Evolutionary conservation across 768 basidiomycete genomes (phyloP), one percentile per base, ranked within the genome.

Genomic region (Termitomyces sp.): DNA sequence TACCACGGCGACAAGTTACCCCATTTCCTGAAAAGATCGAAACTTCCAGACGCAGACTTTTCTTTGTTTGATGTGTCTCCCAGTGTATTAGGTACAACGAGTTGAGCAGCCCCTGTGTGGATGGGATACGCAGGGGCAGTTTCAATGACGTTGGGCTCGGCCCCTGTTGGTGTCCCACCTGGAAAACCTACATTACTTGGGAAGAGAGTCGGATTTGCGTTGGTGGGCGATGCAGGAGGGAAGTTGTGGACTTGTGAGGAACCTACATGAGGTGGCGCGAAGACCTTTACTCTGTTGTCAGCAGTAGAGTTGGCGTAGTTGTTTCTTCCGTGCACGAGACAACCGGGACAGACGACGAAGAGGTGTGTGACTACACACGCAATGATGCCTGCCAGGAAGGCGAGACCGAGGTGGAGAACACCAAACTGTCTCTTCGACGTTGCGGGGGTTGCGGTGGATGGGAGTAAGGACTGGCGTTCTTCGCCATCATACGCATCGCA

Each of bases 1-100:
- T 86, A 93, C 91, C 91, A 94, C 11, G 91, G 91, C 1, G 87
- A 86, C 42, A 91, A 68, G 64, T 92, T 93, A 1, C 91, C 91
- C 91, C 91, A 94, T 43, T 82, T 79, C 66, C 77, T 81, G 70
- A 92, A 83, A 44, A 93, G 63, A 64, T 87, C 81, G 61, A 90
- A 92, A 10, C 73, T 66, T 35, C 70, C 33, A 6, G 28, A 19
- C 21, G 26, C 68, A 17, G 37, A 17, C 26, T 65, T 66, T 49
- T 59, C 49, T 38, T 57, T 45, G 37, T 54, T 33, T 33, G 53
- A 43, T 52, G 26, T 50, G 10, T 61, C 65, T 45, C 56, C 60
- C 62, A 59, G 78, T 3, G 66, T 57, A 3, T 72, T 61, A 1
- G 87, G 85, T n/a, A 68, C 69, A 31, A 90, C 75, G 45, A 91